Evolutionary conservation across 2,329 filamentous ascomycete species (phyloP).

Genomic region (Alternaria sp.): DNA sequence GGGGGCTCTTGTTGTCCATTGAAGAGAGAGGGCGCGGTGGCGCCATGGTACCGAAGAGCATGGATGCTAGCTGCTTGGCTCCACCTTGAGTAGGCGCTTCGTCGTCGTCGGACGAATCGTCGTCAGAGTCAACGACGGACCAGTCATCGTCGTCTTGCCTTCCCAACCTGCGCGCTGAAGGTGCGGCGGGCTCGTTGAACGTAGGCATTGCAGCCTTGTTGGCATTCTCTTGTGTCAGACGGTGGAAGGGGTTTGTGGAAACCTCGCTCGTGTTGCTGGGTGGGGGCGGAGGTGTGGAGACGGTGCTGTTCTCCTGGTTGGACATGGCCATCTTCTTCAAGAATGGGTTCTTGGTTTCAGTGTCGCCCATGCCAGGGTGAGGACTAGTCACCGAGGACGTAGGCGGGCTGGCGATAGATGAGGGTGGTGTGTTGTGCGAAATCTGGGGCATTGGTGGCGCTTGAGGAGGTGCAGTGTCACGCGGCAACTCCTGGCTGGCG

Average conservation of each 20-base stretch:
- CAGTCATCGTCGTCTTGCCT: slow-evolving; percentile 77
- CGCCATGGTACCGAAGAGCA: slow-evolving; percentile 96
- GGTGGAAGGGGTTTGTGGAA: slow-evolving; percentile 92
- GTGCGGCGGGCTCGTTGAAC: slow-evolving; percentile 55
- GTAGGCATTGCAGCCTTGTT: slow-evolving; percentile 50
- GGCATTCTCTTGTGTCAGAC: slow-evolving; percentile 72
- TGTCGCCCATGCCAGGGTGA: slow-evolving; percentile 62
- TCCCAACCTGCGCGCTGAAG: slow-evolving; percentile 60
- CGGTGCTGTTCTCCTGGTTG: slow-evolving; percentile 58
- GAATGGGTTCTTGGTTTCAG: slow-evolving; percentile 93
- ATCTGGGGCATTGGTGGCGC: slow-evolving; percentile 50
- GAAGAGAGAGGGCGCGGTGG: slow-evolving; percentile 88
- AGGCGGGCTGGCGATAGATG: slow-evolving; percentile 53
- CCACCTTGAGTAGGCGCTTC: slow-evolving; percentile 81
- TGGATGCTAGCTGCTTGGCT: slow-evolving; percentile 90
- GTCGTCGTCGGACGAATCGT: slow-evolving; percentile 71
- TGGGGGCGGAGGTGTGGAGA: slow-evolving; percentile 49
- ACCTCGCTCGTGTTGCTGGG: slow-evolving; percentile 55
- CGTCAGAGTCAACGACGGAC: slow-evolving; percentile 78
- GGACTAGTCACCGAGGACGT: slow-evolving; percentile 58
- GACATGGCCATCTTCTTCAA: slow-evolving; percentile 85
- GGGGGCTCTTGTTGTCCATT: slow-evolving; percentile 70
- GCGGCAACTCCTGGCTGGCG: slow-evolving; percentile 61
- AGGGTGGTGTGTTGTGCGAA: slow-evolving; percentile 55
- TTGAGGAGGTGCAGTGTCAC: slow-evolving; percentile 54